A percentile compares a stretch with the other conserved stretches of the same genome.
Conservation (phyloP, 306 rosid species). For the Cajanus cajan region DNA sequence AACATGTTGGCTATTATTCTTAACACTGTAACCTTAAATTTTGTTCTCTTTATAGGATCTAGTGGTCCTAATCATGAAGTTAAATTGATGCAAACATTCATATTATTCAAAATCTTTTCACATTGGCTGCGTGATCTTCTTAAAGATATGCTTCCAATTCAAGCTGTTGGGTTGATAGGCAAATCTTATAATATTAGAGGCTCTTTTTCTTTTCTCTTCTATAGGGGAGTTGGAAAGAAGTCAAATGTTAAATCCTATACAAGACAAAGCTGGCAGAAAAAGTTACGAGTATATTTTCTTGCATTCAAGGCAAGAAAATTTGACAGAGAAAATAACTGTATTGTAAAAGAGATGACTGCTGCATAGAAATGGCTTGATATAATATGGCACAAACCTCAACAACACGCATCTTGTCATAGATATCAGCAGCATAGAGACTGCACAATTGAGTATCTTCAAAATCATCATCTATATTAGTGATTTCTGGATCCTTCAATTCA, state of each 20-base stretch:
- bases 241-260: not conserved
- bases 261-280: not conserved
- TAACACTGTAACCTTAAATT: not conserved
- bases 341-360: not conserved
- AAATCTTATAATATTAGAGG: not conserved
- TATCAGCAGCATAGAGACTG: slow-evolving; percentile 70
- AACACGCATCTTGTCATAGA: slow-evolving; percentile 62
- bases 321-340: not conserved
- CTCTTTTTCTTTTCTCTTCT: not conserved
- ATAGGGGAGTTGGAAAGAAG: not conserved
- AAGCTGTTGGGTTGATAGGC: not conserved
- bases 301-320: not conserved
- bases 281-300: not conserved
- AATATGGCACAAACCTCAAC: slow-evolving; percentile 64
- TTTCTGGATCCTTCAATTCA: slow-evolving; percentile 39
- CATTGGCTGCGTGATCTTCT: not conserved
- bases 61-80: not conserved
- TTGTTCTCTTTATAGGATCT: not conserved
- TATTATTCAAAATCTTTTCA: not conserved
- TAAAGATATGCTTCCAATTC: not conserved
- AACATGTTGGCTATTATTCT: not conserved
- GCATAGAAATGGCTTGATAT: slow-evolving; percentile 3
- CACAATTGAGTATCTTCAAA: slow-evolving; percentile 67
- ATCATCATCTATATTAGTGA: slow-evolving; percentile 65
- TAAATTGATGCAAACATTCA: not conserved